Evolutionary conservation across 306 rosid species (phyloP).

Genomic region (Rubus parviflorus): DNA sequence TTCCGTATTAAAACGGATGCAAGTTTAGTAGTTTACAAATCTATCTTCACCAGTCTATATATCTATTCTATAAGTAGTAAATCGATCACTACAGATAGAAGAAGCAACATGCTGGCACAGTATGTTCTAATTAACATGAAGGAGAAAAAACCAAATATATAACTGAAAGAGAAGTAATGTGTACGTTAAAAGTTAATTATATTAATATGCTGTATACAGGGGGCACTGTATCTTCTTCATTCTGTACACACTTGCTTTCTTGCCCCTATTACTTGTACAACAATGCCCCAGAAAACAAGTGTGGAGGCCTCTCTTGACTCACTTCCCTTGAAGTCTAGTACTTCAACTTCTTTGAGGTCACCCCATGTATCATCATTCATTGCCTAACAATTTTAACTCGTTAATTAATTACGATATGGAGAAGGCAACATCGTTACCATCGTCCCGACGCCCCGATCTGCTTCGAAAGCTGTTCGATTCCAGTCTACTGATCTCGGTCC

Average conservation of each 20-base stretch:
- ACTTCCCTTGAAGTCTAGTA: neutral
- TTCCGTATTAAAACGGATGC: too few relatives aligned
- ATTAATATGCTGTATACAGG: slow-evolving; percentile 10
- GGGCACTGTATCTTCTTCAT: neutral
- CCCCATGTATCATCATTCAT: neutral
- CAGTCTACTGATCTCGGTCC: slow-evolving; percentile 4
- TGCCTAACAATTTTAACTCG: neutral
- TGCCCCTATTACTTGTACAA: neutral
- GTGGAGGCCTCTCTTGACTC: neutral
- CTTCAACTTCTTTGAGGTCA: slow-evolving; percentile 1
- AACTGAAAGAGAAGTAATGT: neutral
- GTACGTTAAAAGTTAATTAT: neutral
- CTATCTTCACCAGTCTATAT: neutral
- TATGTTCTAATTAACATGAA: neutral
- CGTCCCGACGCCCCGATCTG: neutral
- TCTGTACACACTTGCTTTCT: neutral
- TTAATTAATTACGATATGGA: slow-evolving; percentile 22
- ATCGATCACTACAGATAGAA: neutral
- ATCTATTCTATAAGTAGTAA: neutral
- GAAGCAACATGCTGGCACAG: neutral
- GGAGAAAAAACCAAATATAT: neutral
- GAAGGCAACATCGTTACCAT: slow-evolving; percentile 25
- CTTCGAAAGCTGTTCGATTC: slow-evolving; percentile 30
- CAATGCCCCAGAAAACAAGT: slow-evolving; percentile 2
- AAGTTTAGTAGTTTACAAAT: too few relatives aligned